These are phyloP conservation scores for Diddensiella caesifluorescens DNA, from an alignment of 805 yeast species.

Conservation along the genomic window DNA sequence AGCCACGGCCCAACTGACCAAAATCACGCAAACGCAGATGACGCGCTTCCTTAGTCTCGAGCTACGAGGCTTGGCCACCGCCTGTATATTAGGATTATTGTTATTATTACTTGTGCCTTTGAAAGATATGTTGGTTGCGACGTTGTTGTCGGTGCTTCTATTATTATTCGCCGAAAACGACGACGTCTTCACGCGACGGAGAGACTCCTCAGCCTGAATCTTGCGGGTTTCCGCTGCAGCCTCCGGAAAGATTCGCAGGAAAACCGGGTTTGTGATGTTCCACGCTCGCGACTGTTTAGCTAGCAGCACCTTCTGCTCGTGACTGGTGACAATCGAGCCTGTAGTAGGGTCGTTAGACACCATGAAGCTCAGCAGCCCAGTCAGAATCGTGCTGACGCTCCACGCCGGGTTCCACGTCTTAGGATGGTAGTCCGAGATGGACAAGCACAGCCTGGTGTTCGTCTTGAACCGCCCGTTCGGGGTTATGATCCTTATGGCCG, in stretches of 20 bases:
- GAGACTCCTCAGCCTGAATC: constrained; percentile 17
- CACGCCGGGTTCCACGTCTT: constrained; percentile 96
- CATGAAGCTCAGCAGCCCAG: constrained; percentile 88
- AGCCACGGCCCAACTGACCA: constrained; percentile 19
- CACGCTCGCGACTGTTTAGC: constrained; percentile 59
- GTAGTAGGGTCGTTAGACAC: constrained; percentile 80
- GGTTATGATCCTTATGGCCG: constrained; percentile 75
- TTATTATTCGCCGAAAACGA: too few relatives aligned
- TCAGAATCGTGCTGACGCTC: constrained; percentile 84
- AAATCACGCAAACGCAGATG: constrained; percentile 15
- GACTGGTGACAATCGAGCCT: constrained; percentile 69
- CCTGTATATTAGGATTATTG: neutral
- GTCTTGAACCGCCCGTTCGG: constrained; percentile 71
- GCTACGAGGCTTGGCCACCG: neutral
- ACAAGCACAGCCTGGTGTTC: constrained; percentile 75
- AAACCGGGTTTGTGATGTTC: constrained; percentile 58
- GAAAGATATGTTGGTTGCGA: too few relatives aligned
- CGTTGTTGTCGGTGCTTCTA: too few relatives aligned
- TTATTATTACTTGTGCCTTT: neutral
- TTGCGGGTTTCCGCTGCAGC: constrained; percentile 32
- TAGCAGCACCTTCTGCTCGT: constrained; percentile 35
- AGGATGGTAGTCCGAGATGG: constrained; percentile 95
- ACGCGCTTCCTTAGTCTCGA: neutral
- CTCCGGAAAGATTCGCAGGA: constrained; percentile 66
- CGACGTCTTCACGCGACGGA: too few relatives aligned